These are phyloP conservation scores for Stagonosporopsis cucurbitacearum DNA, from an alignment of 2,329 filamentous ascomycete genomes.

Conservation along the genomic window DNA sequence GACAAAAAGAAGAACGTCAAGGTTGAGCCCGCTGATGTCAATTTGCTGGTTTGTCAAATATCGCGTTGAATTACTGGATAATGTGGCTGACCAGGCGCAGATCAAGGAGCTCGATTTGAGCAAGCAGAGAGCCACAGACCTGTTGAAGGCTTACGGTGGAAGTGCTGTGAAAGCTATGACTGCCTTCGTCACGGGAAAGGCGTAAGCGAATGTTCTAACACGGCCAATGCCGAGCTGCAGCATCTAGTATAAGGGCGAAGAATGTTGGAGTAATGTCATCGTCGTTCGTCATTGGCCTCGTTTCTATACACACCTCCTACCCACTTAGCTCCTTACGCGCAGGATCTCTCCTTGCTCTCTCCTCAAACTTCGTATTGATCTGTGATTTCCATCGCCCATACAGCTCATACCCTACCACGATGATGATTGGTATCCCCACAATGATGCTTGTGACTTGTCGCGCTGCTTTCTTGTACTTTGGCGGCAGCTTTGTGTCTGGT, in stretches of 20 bases:
- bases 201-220: neutral
- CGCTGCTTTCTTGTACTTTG: conserved; percentile 43
- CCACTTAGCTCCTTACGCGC: neutral
- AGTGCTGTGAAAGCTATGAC: conserved; percentile 71
- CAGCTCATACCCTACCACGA: conserved; percentile 45
- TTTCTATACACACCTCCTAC: neutral
- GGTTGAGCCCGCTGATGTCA: conserved; percentile 74
- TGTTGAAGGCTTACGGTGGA: conserved; percentile 75
- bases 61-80: neutral
- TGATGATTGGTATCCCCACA: conserved; percentile 42
- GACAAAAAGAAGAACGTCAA: conserved; percentile 66
- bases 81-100: conserved; percentile 22
- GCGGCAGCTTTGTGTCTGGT: conserved; percentile 29
- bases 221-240: neutral
- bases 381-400: conserved; percentile 34
- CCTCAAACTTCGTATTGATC: conserved; percentile 26
- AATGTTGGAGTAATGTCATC: neutral
- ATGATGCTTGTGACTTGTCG: conserved; percentile 43
- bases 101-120: conserved; percentile 74
- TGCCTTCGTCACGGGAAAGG: conserved; percentile 57
- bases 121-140: conserved; percentile 75
- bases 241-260: neutral
- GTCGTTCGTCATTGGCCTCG: neutral
- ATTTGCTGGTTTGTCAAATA: conserved; percentile 66
- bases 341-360: conserved; percentile 4